Percentiles rank a stretch among this genome's conserved stretches.
These are phyloP conservation scores for Gymnopilus junonius DNA, from an alignment of 768 basidiomycete genomes.

Conservation along the genomic window DNA sequence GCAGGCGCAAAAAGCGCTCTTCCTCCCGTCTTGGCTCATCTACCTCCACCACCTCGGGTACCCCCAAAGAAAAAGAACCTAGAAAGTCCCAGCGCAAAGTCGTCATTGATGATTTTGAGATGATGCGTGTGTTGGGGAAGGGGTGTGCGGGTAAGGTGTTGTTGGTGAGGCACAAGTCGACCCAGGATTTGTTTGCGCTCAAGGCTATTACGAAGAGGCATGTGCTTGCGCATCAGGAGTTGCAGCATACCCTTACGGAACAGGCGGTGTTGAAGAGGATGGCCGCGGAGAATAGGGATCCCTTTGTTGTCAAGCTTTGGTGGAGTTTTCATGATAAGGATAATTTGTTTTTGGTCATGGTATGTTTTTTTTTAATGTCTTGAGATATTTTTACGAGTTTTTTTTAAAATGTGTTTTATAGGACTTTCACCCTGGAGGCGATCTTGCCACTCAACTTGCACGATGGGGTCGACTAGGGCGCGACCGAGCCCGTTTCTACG, in stretches of 20 bases:
- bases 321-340: constrained; percentile 99
- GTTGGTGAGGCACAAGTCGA: constrained; percentile 81
- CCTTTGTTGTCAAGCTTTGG: constrained; percentile 95
- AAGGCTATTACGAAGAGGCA: constrained; percentile 99
- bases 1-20: constrained; percentile 29
- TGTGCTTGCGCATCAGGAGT: constrained; percentile 94
- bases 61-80: constrained; percentile 56
- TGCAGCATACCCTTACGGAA: constrained; percentile 96
- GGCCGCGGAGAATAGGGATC: constrained; percentile 86
- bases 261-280: constrained; percentile 94
- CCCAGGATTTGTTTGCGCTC: constrained; percentile 81
- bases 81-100: constrained; percentile 75
- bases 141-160: constrained; percentile 98
- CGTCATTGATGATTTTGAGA: constrained; percentile 90
- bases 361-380: constrained; percentile 32
- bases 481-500: constrained; percentile 95
- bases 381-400: constrained; percentile 11
- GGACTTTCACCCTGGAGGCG: constrained; percentile 97
- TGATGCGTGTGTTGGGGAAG: constrained; percentile 95
- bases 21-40: constrained; percentile 7
- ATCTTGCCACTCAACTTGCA: constrained; percentile 96
- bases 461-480: constrained; percentile 94
- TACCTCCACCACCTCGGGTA: constrained; percentile 13
- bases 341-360: constrained; percentile 96
- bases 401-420: constrained; percentile 25